phyloP scores from a whole-genome alignment of 345 rosid genomes.

The Conringia planisiliqua region DNA sequence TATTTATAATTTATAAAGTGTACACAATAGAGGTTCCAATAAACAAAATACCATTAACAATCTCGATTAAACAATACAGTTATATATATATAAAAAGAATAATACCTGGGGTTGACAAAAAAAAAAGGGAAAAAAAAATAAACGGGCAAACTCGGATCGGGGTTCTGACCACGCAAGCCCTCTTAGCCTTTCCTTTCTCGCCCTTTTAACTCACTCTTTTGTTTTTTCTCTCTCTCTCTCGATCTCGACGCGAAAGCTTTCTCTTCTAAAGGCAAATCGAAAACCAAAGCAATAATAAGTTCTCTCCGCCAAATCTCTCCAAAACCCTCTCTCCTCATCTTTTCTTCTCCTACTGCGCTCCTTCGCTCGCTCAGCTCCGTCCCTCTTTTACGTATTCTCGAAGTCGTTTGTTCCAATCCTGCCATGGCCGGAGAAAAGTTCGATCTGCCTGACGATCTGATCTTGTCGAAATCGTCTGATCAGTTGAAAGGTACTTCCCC shows the following conservation, averaged over 20 bases:
- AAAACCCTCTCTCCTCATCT: not conserved
- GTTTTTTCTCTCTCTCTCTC: not conserved
- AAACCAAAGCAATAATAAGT: conserved; percentile 15
- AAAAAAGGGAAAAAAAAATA: not conserved
- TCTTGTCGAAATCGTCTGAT: conserved; percentile 56
- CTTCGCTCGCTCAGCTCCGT: not conserved
- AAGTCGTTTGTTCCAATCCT: conserved; percentile 8
- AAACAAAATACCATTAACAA: no score
- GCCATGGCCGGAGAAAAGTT: conserved; percentile 73
- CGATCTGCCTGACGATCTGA: conserved; percentile 84
- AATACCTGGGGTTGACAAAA: not conserved
- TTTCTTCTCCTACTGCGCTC: not conserved
- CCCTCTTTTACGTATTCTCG: not conserved
- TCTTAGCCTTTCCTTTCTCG: conserved; percentile 22
- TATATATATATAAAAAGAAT: not conserved
- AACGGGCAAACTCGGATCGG: not conserved
- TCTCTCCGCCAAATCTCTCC: conserved; percentile 20
- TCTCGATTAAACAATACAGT: not conserved
- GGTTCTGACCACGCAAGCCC: conserved; percentile 4
- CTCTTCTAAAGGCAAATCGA: conserved; percentile 29
- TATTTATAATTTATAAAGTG: no score
- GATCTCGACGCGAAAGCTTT: conserved; percentile 16
- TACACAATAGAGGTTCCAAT: no score
- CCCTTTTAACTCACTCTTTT: conserved; percentile 6
- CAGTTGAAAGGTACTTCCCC: conserved; percentile 53